phyloP scores from a whole-genome alignment of 2,329 filamentous ascomycete species.

The Pestalotiopsis sp. region DNA sequence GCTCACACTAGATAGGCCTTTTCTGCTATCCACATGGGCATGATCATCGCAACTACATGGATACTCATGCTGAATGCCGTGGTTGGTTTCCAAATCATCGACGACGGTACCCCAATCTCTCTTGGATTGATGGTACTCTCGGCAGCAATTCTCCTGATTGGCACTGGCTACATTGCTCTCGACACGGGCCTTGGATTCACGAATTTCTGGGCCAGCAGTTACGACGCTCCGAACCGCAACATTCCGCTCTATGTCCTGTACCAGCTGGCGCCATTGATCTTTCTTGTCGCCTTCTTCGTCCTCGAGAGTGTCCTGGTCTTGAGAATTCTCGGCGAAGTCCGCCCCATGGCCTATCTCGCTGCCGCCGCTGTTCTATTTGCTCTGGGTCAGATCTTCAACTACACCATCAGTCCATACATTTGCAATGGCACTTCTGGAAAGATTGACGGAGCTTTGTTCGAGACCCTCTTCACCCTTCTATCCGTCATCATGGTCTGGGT shows the following conservation, averaged over 20 bases:
- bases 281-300: conserved; percentile 84
- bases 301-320: conserved; percentile 85
- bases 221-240: conserved; percentile 64
- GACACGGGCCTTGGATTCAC: conserved; percentile 92
- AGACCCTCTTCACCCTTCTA: conserved; percentile 88
- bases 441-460: conserved; percentile 91
- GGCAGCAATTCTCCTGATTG: conserved; percentile 74
- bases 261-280: conserved; percentile 84
- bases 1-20: conserved; percentile 64
- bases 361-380: conserved; percentile 81
- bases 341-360: conserved; percentile 88
- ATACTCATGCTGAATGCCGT: conserved; percentile 88
- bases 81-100: conserved; percentile 90
- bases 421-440: conserved; percentile 81
- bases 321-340: conserved; percentile 80
- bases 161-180: conserved; percentile 92
- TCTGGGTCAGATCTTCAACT: conserved; percentile 94
- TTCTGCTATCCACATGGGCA: conserved; percentile 85
- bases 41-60: conserved; percentile 88
- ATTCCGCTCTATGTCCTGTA: conserved; percentile 94
- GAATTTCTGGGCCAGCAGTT: conserved; percentile 69
- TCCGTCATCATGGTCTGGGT: conserved; percentile 84
- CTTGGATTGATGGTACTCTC: conserved; percentile 75
- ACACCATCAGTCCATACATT: conserved; percentile 87
- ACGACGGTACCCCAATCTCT: conserved; percentile 88